These are phyloP conservation scores for Cladosporium sp. DNA, from an alignment of 2,329 filamentous ascomycete genomes.

Conservation along the genomic window DNA sequence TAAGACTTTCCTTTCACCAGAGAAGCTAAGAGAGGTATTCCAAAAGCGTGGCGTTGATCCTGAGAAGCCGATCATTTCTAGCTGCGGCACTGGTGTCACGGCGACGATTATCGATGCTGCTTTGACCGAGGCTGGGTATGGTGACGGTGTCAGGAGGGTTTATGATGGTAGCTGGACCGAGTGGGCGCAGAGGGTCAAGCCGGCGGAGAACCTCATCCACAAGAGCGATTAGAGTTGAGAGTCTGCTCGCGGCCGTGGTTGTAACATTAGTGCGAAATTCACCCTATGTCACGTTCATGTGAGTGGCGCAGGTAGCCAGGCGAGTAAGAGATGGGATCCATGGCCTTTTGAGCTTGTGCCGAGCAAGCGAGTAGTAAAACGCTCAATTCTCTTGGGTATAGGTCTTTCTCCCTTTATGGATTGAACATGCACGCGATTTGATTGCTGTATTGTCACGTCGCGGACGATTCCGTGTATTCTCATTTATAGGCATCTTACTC, in stretches of 20 bases:
- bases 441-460: too few species aligned
- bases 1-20: constrained; percentile 70
- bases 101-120: constrained; percentile 88
- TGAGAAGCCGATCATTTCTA: constrained; percentile 75
- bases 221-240: constrained; percentile 19
- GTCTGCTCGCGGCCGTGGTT: neutral
- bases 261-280: neutral
- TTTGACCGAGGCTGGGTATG: constrained; percentile 72
- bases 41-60: constrained; percentile 75
- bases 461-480: too few species aligned
- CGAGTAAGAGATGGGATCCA: too few species aligned
- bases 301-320: too few species aligned
- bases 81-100: constrained; percentile 90
- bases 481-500: too few species aligned
- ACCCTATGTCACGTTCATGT: too few species aligned
- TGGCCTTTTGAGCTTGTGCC: too few species aligned
- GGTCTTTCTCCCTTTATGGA: too few species aligned
- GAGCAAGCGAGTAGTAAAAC: too few species aligned
- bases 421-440: too few species aligned
- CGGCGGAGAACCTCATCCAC: constrained; percentile 32
- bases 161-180: constrained; percentile 96
- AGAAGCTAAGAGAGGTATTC: constrained; percentile 72
- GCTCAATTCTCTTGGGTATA: too few species aligned
- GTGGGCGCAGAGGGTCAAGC: constrained; percentile 35
- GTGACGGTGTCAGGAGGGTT: constrained; percentile 64